Evolutionary conservation across 116 monocot species (phyloP).

Genomic region (Phalaenopsis hybrid): DNA sequence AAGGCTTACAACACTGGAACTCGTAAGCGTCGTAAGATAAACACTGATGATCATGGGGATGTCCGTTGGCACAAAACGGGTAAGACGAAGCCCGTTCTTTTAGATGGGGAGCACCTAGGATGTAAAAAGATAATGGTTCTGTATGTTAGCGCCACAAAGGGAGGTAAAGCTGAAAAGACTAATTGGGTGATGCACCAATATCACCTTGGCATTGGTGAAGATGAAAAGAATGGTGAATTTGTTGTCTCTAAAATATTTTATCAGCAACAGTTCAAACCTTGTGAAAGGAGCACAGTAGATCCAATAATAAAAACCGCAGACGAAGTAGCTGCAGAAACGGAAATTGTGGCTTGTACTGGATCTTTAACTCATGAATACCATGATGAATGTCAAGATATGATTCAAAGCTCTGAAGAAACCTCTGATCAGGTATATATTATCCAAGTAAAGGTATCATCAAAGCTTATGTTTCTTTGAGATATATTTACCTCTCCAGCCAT

Average conservation of each 20-base stretch:
- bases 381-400: conserved; percentile 16
- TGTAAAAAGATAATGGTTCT: conserved; percentile 99
- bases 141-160: conserved; percentile 56
- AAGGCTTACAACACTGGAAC: conserved; percentile 89
- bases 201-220: conserved; percentile 80
- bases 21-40: conserved; percentile 83
- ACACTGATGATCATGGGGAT: conserved; percentile 49
- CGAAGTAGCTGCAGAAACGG: conserved; percentile 12
- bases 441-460: not conserved
- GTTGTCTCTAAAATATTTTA: conserved; percentile 92
- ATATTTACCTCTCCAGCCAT: not conserved
- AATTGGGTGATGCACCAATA: conserved; percentile 99
- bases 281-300: conserved; percentile 38
- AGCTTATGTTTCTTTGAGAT: not conserved
- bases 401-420: conserved; percentile 9
- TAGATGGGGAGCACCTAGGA: conserved; percentile 70
- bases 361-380: conserved; percentile 24
- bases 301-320: conserved; percentile 7
- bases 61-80: conserved; percentile 98
- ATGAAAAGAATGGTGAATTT: conserved; percentile 77
- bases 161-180: conserved; percentile 73
- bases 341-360: conserved; percentile 14
- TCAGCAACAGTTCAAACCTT: conserved; percentile 74
- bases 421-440: conserved; percentile 22
- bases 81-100: conserved; percentile 76